Evolutionary conservation across 805 yeast genomes (phyloP).

Genomic region (Suhomyces sp.): DNA sequence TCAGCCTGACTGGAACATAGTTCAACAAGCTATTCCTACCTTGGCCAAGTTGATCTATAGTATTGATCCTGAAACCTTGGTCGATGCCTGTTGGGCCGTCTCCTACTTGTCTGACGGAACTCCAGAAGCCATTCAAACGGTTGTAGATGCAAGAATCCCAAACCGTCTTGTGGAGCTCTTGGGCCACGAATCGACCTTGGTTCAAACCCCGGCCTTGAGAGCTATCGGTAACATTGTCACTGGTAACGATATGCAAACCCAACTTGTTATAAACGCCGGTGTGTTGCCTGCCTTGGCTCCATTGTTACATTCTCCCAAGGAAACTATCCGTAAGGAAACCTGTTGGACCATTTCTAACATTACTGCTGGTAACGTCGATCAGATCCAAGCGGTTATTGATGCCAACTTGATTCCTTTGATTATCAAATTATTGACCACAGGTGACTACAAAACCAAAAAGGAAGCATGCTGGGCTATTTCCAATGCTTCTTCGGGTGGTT

Average conservation of each 20-base stretch:
- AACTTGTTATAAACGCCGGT: conserved; percentile 88
- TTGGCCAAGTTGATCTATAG: conserved; percentile 88
- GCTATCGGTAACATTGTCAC: conserved; percentile 98
- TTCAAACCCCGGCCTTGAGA: conserved; percentile 95
- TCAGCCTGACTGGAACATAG: conserved; percentile 91
- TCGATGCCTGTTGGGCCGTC: conserved; percentile 99
- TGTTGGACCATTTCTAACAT: conserved; percentile 99
- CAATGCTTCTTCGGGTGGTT: conserved; percentile 95
- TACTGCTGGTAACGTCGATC: conserved; percentile 94
- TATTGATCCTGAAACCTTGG: conserved; percentile 86
- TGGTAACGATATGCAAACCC: conserved; percentile 95
- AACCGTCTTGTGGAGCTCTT: conserved; percentile 88
- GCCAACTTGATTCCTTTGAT: conserved; percentile 90
- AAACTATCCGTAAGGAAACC: conserved; percentile 92
- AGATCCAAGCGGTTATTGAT: conserved; percentile 95
- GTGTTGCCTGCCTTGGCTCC: conserved; percentile 83
- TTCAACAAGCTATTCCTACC: conserved; percentile 84
- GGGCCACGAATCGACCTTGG: conserved; percentile 76
- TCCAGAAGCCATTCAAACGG: conserved; percentile 91
- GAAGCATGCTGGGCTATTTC: conserved; percentile 99
- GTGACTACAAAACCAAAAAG: conserved; percentile 93
- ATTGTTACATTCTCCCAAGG: conserved; percentile 79
- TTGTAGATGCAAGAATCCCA: conserved; percentile 93
- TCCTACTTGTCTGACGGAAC: conserved; percentile 93
- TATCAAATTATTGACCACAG: conserved; percentile 70